Conservation (phyloP, 805 yeast genomes). For the Candida nitratophila region DNA sequence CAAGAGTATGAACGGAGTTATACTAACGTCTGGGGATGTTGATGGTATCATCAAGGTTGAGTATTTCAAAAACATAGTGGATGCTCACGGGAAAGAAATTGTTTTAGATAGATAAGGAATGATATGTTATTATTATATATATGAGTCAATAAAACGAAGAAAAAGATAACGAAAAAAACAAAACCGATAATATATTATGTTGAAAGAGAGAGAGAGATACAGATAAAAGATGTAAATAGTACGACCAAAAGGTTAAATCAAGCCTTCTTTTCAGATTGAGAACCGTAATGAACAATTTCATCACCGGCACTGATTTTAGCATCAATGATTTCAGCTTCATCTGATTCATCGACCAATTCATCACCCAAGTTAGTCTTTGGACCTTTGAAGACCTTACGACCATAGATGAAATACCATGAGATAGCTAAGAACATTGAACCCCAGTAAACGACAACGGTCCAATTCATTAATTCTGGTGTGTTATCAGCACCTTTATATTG, state of each 20-base stretch:
- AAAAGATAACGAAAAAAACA: no score
- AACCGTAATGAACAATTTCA: conserved; percentile 4
- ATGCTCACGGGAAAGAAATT: conserved; percentile 11
- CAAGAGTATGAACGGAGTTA: conserved; percentile 68
- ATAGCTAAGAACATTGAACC: conserved; percentile 50
- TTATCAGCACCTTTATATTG: conserved; percentile 31
- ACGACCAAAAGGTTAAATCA: no score
- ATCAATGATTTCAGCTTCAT: conserved; percentile 14
- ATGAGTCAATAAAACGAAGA: no score
- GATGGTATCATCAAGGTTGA: conserved; percentile 42
- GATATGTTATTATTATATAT: no score
- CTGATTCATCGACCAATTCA: conserved; percentile 20
- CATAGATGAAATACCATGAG: conserved; percentile 44
- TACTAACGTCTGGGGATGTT: conserved; percentile 55
- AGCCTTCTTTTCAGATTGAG: neutral
- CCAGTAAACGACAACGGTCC: conserved; percentile 57
- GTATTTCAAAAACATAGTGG: conserved; percentile 31
- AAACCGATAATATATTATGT: no score
- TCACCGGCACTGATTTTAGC: conserved; percentile 12
- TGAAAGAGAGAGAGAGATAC: no score
- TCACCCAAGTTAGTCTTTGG: conserved; percentile 48
- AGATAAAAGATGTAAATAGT: no score
- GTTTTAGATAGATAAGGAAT: conserved; percentile 6
- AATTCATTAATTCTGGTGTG: conserved; percentile 43
- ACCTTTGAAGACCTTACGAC: conserved; percentile 54